Evolutionary conservation across 2,329 filamentous ascomycete species (phyloP), one percentile per base, ranked within the genome.

Genomic region (Myrmaecium sp.): DNA sequence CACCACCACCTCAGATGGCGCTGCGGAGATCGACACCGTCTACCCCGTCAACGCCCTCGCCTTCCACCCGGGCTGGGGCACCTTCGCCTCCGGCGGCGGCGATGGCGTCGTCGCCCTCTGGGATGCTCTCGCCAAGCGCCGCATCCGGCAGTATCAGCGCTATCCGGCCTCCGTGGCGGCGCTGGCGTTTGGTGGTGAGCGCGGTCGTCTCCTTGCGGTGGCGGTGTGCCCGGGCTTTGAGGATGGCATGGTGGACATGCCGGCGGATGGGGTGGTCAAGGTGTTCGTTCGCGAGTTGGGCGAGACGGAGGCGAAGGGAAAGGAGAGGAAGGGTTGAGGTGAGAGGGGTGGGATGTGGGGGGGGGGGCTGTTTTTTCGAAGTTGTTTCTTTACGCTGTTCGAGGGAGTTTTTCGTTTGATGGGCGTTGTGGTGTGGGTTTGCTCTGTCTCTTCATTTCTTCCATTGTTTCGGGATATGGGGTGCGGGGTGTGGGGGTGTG

Each of bases 21-120:
- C n/a, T n/a, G n/a, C n/a, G n/a, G n/a, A n/a, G n/a, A 71, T 66
- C 15, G 84, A 93, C 42, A 66, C 93, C 4, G 81, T 94, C 3
- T 93, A 84, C 44, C 84, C 84, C 0, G 84, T 94, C 38, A 89
- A 94, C 46, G 77, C 83, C 3, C 64, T 94, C 5, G 72, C 80
- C 1, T 94, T 92, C 57, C 83, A 94, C 51, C 81, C 82, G 0
- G 55, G 76, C 2, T 62, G 71, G 36, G 81, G 81, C 33, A 91
- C 82, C 0, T 93, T 94, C 51, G 84, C 83, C 1, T 82, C 76
- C 8, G 84, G 81, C 15, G 84, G 84, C 23, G 84, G 83, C 16
- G 84, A 94, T 46, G 81, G 82, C 18, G 79, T 84, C 6, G 82
- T 93, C n/a, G 80, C 81, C 4, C 57, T 94, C 22, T 94, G 84